phyloP scores from a whole-genome alignment of 768 basidiomycete species.

The Ramaria rubella region DNA sequence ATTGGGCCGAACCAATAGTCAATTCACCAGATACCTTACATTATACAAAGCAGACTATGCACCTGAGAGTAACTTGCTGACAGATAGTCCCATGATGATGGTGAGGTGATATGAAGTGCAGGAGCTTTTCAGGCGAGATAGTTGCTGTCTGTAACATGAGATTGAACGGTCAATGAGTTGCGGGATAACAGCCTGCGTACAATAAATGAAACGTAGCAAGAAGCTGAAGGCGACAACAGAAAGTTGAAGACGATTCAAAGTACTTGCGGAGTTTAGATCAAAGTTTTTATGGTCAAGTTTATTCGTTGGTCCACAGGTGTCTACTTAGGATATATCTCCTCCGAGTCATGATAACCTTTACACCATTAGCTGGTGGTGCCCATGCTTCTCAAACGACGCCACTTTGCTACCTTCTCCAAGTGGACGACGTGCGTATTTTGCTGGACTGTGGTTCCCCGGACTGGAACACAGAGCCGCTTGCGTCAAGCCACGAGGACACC shows the following conservation, averaged over 20 bases:
- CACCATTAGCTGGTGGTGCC: conserved; percentile 81
- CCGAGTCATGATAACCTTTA: conserved; percentile 87
- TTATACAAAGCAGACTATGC: neutral
- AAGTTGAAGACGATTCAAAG: neutral
- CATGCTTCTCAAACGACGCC: conserved; percentile 57
- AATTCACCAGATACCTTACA: neutral
- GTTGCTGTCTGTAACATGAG: neutral
- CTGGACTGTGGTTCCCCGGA: conserved; percentile 93
- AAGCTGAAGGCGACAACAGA: conserved; percentile 1
- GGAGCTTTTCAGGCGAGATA: neutral
- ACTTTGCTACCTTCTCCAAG: conserved; percentile 79
- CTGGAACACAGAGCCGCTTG: conserved; percentile 58
- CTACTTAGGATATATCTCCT: neutral
- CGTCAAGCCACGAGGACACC: conserved; percentile 23
- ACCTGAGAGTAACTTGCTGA: conserved; percentile 41
- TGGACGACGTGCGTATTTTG: conserved; percentile 90
- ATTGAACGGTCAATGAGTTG: neutral
- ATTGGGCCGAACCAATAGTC: neutral
- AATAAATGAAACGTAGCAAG: neutral
- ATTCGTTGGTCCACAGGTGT: neutral
- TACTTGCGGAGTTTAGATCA: neutral
- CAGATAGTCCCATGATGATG: conserved; percentile 64
- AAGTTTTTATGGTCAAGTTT: neutral
- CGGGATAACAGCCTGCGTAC: neutral
- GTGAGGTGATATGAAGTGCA: neutral